Conservation (phyloP, 495 filamentous ascomycete species). For the Recurvomyces mirabilis region DNA sequence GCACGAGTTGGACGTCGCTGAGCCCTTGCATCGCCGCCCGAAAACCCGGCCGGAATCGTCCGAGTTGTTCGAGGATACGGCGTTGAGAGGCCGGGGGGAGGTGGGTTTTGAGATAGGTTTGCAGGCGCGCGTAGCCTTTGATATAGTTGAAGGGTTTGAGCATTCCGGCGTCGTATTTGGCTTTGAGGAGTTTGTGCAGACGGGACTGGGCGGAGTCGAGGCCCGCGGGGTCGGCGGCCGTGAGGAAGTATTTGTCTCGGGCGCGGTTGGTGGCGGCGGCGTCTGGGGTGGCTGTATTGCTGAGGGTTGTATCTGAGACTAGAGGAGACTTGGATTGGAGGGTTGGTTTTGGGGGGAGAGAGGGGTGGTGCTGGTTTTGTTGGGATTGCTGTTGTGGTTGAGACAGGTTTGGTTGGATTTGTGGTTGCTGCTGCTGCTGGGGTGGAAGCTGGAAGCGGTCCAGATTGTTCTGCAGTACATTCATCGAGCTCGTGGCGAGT, state of each 20-base stretch:
- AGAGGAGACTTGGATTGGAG: conserved; percentile 19
- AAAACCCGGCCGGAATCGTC: conserved; percentile 89
- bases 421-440: conserved; percentile 1
- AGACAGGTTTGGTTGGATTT: conserved; percentile 28
- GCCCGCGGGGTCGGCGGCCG: conserved; percentile 86
- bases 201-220: conserved; percentile 85
- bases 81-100: conserved; percentile 67
- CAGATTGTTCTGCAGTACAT: conserved; percentile 15
- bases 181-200: conserved; percentile 87
- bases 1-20: conserved; percentile 82
- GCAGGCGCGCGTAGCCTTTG: conserved; percentile 81
- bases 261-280: conserved; percentile 62
- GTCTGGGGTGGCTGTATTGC: conserved; percentile 41
- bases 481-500: conserved; percentile 41
- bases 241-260: conserved; percentile 85
- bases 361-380: conserved; percentile 3
- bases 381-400: conserved; percentile 1
- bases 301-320: conserved; percentile 23
- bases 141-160: conserved; percentile 97
- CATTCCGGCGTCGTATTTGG: conserved; percentile 89
- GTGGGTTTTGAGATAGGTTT: conserved; percentile 80
- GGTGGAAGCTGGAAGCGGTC: neutral
- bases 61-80: conserved; percentile 80
- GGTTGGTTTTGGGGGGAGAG: conserved; percentile 13
- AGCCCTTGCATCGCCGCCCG: conserved; percentile 84